Evolutionary conservation across 1,284 basidiomycete species (phyloP).

Genomic region (Ceratobasidium theobromae): DNA sequence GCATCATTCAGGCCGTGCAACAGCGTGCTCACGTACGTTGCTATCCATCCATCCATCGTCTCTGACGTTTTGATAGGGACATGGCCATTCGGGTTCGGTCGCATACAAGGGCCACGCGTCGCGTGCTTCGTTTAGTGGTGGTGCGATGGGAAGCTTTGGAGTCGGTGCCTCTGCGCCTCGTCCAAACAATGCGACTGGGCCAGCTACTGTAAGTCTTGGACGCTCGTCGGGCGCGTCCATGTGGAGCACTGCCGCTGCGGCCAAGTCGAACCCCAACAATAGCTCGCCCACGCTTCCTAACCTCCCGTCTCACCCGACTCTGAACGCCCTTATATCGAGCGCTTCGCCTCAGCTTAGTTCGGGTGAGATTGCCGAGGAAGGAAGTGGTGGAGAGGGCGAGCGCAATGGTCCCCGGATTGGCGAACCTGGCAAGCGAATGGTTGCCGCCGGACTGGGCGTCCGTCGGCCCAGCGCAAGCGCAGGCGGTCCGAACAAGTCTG

Average conservation of each 20-base stretch:
- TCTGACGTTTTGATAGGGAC: conserved; percentile 3
- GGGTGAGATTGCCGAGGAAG: conserved; percentile 45
- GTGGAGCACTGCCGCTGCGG: conserved; percentile 27
- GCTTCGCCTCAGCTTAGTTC: conserved; percentile 53
- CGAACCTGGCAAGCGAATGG: conserved; percentile 80
- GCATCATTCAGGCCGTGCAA: conserved; percentile 87
- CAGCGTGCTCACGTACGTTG: conserved; percentile 43
- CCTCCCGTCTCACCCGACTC: conserved; percentile 74
- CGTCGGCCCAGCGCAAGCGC: conserved; percentile 66
- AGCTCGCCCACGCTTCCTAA: conserved; percentile 74
- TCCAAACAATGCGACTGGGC: conserved; percentile 52
- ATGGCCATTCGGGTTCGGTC: conserved; percentile 29
- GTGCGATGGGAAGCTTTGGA: conserved; percentile 31
- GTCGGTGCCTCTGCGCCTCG: conserved; percentile 3
- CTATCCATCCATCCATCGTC: conserved; percentile 39
- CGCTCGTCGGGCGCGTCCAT: conserved; percentile 32
- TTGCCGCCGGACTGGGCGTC: conserved; percentile 76
- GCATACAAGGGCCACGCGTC: conserved; percentile 55
- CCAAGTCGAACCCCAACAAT: not conserved
- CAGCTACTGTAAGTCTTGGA: conserved; percentile 38
- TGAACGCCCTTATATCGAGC: conserved; percentile 77
- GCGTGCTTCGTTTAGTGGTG: conserved; percentile 61
- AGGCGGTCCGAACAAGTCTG: not conserved
- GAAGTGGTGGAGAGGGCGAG: conserved; percentile 46
- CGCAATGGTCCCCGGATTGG: conserved; percentile 63